These are phyloP conservation scores for Canna indica DNA, from an alignment of 176 grass and related monocot genomes.

Conservation along the genomic window DNA sequence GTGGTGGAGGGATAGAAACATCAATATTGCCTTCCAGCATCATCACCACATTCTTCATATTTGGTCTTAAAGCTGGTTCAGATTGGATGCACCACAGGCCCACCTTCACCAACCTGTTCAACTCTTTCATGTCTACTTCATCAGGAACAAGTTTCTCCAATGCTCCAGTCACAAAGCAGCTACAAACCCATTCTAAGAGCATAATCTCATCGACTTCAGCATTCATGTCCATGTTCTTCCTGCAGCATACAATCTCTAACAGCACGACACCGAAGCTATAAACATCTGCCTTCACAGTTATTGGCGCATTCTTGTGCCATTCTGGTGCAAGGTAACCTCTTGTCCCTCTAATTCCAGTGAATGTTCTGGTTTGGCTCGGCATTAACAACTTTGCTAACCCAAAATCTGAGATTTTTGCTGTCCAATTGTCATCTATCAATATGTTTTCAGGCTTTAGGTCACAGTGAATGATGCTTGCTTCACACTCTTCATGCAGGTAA, in stretches of 20 bases:
- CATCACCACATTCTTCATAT: constrained; percentile 28
- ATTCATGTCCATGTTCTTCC: constrained; percentile 31
- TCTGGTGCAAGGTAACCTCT: constrained; percentile 24
- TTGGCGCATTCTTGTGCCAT: background rate
- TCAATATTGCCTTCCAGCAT: constrained; percentile 31
- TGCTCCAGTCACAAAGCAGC: constrained; percentile 9
- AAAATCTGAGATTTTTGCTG: constrained; percentile 47
- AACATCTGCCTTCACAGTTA: constrained; percentile 40
- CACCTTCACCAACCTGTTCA: background rate
- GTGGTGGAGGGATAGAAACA: constrained; percentile 1
- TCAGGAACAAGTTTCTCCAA: background rate
- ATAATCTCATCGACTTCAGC: constrained; percentile 14
- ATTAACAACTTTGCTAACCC: constrained; percentile 42
- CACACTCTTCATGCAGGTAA: constrained; percentile 41
- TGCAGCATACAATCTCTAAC: constrained; percentile 30
- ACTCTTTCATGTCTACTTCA: background rate
- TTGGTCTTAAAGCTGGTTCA: constrained; percentile 23
- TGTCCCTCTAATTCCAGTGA: constrained; percentile 38
- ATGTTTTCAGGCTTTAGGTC: constrained; percentile 60
- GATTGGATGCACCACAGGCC: constrained; percentile 22
- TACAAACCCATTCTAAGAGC: constrained; percentile 25
- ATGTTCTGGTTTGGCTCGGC: constrained; percentile 30
- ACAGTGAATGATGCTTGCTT: constrained; percentile 36
- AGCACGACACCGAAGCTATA: constrained; percentile 50
- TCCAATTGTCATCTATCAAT: constrained; percentile 30